These are phyloP conservation scores for Syncephalastrum sp. DNA, from an alignment of 371 early-diverging fungal species.

Conservation along the genomic window DNA sequence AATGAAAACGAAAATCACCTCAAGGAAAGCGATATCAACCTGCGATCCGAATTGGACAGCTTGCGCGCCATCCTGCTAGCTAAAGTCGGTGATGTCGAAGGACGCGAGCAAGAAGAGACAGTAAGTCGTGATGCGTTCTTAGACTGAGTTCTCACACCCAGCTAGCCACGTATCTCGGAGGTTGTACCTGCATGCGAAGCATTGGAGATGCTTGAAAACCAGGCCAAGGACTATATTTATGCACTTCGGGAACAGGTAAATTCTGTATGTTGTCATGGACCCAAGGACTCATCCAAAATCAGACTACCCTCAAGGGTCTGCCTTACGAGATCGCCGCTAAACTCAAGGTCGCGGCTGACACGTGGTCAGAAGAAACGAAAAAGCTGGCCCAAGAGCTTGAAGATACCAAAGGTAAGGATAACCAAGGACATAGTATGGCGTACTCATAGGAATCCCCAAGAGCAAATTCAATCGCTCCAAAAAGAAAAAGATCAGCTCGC, in stretches of 20 bases:
- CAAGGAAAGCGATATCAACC: constrained; percentile 27
- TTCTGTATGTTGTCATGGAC: not conserved
- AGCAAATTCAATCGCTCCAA: too few species aligned
- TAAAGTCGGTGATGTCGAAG: constrained; percentile 36
- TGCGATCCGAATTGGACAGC: constrained; percentile 40
- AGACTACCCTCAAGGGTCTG: constrained; percentile 22
- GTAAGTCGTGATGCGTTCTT: not conserved
- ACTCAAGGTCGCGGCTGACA: constrained; percentile 28
- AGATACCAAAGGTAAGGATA: constrained; percentile 27
- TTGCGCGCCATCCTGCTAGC: constrained; percentile 42
- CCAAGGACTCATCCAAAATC: not conserved
- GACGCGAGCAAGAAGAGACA: constrained; percentile 11
- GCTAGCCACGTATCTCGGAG: constrained; percentile 6
- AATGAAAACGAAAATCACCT: constrained; percentile 29
- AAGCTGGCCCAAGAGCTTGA: constrained; percentile 25
- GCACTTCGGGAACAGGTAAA: constrained; percentile 30
- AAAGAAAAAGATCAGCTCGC: too few species aligned
- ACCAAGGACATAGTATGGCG: constrained; percentile 9
- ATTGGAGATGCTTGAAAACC: constrained; percentile 33
- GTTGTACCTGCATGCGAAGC: constrained; percentile 28
- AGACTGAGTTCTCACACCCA: not conserved
- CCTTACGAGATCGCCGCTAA: constrained; percentile 43
- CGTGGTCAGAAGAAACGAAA: constrained; percentile 34
- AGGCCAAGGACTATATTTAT: constrained; percentile 35
- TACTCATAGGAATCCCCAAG: not conserved